phyloP scores from a whole-genome alignment of 495 filamentous ascomycete genomes.

The Penicillium steckii region DNA sequence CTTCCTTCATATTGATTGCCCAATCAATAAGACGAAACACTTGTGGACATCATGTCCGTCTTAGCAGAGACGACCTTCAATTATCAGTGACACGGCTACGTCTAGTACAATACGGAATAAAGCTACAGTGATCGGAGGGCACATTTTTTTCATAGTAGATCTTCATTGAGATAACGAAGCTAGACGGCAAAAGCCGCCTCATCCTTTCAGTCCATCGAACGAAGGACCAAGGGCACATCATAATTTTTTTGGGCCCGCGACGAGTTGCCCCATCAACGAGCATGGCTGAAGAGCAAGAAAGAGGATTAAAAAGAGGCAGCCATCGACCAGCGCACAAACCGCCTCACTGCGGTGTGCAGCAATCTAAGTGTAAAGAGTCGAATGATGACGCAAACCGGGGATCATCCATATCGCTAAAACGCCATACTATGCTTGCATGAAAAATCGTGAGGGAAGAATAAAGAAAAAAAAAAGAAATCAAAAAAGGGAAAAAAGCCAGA shows the following conservation, averaged over 20 bases:
- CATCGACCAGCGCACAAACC: slow-evolving; percentile 65
- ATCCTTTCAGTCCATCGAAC: slow-evolving; percentile 5
- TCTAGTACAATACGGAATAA: not conserved
- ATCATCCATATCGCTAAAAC: slow-evolving; percentile 48
- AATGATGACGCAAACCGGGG: slow-evolving; percentile 26
- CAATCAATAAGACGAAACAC: no score
- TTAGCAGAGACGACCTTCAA: no score
- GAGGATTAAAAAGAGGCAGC: slow-evolving; percentile 42
- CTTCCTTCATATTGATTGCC: no score
- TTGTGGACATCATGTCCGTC: no score
- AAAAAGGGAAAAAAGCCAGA: not conserved
- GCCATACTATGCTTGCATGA: slow-evolving; percentile 51
- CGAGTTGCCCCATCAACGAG: slow-evolving; percentile 12
- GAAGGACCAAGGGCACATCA: slow-evolving; percentile 12
- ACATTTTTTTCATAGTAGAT: slow-evolving; percentile 15
- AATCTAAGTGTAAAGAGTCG: slow-evolving; percentile 47
- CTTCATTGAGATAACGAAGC: slow-evolving; percentile 19
- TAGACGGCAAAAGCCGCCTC: slow-evolving; percentile 16
- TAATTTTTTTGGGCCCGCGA: slow-evolving; percentile 30
- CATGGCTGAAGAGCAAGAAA: slow-evolving; percentile 19
- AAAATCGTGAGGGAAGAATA: slow-evolving; percentile 28
- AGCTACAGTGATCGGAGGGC: slow-evolving; percentile 4
- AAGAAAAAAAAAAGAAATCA: not conserved
- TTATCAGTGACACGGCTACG: not conserved
- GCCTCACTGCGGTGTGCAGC: slow-evolving; percentile 50